Conservation (phyloP, 352 stramenopile genomes). For the Aphanomyces astaci region DNA sequence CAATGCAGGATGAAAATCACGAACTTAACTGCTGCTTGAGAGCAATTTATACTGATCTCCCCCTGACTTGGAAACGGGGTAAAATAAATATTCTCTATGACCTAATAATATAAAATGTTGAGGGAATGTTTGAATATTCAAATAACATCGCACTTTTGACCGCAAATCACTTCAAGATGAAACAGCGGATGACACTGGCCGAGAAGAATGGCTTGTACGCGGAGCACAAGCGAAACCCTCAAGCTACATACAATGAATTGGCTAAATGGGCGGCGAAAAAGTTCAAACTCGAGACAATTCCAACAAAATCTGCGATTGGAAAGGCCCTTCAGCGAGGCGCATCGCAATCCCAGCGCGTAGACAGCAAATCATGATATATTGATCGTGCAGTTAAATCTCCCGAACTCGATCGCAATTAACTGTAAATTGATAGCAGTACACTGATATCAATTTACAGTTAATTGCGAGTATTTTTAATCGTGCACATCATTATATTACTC, state of each 20-base stretch:
- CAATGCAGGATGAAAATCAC: too few species aligned
- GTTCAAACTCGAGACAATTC: background rate
- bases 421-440: too few species aligned
- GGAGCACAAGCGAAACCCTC: background rate
- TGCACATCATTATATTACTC: too few species aligned
- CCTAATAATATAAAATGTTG: background rate
- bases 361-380: background rate
- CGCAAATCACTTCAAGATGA: conserved; percentile 1
- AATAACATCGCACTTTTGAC: background rate
- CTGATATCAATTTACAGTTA: too few species aligned
- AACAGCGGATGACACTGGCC: conserved; percentile 6
- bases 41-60: conserved; percentile 13
- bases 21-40: too few species aligned
- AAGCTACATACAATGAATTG: conserved; percentile 7
- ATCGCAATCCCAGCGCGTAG: background rate
- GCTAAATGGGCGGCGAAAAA: background rate
- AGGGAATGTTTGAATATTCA: background rate
- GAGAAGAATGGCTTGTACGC: background rate
- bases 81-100: conserved; percentile 12
- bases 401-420: too few species aligned
- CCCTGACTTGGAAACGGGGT: background rate
- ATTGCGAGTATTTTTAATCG: too few species aligned
- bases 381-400: background rate
- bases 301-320: conserved; percentile 11
- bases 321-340: background rate